phyloP scores from a whole-genome alignment of 495 filamentous ascomycete genomes.

The Pyrenula aspistea region DNA sequence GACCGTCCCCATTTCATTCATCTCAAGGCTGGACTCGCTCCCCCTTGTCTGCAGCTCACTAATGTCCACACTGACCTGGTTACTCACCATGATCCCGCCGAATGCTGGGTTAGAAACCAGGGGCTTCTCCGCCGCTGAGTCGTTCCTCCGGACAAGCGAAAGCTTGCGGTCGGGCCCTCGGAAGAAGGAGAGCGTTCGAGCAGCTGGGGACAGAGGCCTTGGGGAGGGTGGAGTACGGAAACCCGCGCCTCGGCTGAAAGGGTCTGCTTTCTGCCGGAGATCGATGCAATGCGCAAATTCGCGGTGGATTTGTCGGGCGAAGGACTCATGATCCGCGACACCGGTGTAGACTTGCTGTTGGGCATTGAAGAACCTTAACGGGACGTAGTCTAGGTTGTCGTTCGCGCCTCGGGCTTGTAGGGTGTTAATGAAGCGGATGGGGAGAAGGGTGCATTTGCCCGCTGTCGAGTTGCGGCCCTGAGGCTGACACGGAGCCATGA shows the following conservation, averaged over 20 bases:
- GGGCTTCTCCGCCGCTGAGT: slow-evolving; percentile 11
- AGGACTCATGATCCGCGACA: slow-evolving; percentile 34
- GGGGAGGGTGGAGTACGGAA: slow-evolving; percentile 13
- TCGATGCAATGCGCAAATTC: slow-evolving; percentile 25
- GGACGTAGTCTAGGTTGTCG: slow-evolving; percentile 30
- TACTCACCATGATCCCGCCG: slow-evolving; percentile 41
- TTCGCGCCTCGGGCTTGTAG: slow-evolving; percentile 30
- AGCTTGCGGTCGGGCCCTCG: not conserved
- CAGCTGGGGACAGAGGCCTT: slow-evolving; percentile 22
- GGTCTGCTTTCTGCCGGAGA: slow-evolving; percentile 10
- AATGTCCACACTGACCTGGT: slow-evolving; percentile 40
- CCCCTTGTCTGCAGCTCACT: slow-evolving; percentile 21
- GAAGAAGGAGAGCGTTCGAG: slow-evolving; percentile 4
- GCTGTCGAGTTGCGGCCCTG: slow-evolving; percentile 7
- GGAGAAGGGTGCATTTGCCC: slow-evolving; percentile 27
- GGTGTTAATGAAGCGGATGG: slow-evolving; percentile 45
- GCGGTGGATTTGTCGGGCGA: slow-evolving; percentile 33
- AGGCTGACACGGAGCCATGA: slow-evolving; percentile 30
- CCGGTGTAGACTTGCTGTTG: slow-evolving; percentile 42
- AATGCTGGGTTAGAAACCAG: slow-evolving; percentile 11
- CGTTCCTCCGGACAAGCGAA: slow-evolving; percentile 17
- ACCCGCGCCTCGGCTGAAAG: slow-evolving; percentile 17
- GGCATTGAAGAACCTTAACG: slow-evolving; percentile 43
- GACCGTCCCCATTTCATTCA: slow-evolving; percentile 16
- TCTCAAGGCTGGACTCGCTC: slow-evolving; percentile 8